Percentiles rank a stretch among this genome's conserved stretches.
phyloP scores from a whole-genome alignment of 495 filamentous ascomycete species.

The Neohortaea acidophila region DNA sequence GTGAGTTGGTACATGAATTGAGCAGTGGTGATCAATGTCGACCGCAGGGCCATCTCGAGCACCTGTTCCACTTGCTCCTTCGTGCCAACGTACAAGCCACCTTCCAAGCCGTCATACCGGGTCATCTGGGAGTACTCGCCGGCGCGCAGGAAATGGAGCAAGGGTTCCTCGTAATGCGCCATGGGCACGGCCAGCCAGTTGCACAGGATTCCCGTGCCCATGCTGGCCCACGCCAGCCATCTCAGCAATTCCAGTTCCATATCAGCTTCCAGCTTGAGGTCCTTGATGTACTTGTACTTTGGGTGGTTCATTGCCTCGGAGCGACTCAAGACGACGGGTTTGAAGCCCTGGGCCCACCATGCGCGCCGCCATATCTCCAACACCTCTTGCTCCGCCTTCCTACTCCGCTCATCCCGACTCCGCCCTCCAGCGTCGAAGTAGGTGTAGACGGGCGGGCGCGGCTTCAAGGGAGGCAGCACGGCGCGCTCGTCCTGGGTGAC shows the following conservation, averaged over 20 bases:
- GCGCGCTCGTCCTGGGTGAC: conserved; percentile 70
- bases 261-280: conserved; percentile 34
- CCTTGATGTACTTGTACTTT: conserved; percentile 54
- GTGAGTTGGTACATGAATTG: conserved; percentile 46
- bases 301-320: conserved; percentile 78
- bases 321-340: conserved; percentile 62
- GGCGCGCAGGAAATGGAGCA: conserved; percentile 55
- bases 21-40: conserved; percentile 36
- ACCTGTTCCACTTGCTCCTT: conserved; percentile 48
- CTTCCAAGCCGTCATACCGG: conserved; percentile 56
- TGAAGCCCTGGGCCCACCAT: conserved; percentile 89
- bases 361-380: conserved; percentile 79
- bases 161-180: conserved; percentile 56
- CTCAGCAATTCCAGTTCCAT: conserved; percentile 60
- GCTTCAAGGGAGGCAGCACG: conserved; percentile 64
- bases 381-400: conserved; percentile 59
- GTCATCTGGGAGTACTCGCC: conserved; percentile 59
- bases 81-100: conserved; percentile 59
- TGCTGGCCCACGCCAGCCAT: conserved; percentile 88
- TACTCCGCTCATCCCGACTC: conserved; percentile 43
- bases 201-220: conserved; percentile 72
- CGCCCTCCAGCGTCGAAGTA: conserved; percentile 61
- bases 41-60: conserved; percentile 47
- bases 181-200: conserved; percentile 75
- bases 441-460: conserved; percentile 73